Evolutionary conservation across 2,329 filamentous ascomycete species (phyloP).

Genomic region (Sporothrix mexicana): DNA sequence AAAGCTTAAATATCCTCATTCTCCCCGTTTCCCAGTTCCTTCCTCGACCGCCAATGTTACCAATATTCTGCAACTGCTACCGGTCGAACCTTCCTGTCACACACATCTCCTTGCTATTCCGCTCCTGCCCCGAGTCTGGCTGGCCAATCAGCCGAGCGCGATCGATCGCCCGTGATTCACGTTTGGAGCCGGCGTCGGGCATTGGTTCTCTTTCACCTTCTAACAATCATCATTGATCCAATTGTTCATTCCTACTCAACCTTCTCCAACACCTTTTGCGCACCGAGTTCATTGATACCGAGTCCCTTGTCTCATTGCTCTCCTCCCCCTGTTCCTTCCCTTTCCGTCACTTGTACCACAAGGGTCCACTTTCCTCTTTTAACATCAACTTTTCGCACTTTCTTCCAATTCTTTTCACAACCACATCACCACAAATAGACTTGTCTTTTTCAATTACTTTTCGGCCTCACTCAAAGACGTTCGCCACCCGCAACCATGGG

Average conservation of each 20-base stretch:
- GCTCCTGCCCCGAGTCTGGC: constrained; percentile 8
- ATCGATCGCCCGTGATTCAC: constrained; percentile 22
- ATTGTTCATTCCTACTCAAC: background rate
- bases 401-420: background rate
- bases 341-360: background rate
- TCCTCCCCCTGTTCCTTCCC: constrained; percentile 13
- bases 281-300: background rate
- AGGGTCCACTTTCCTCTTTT: background rate
- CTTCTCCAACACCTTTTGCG: background rate
- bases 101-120: constrained; percentile 1
- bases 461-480: background rate
- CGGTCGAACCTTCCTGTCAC: constrained; percentile 13
- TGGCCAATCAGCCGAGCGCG: background rate
- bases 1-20: no score
- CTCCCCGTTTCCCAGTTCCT: background rate
- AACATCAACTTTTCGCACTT: background rate
- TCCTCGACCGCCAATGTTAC: background rate
- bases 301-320: background rate
- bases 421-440: background rate
- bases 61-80: background rate
- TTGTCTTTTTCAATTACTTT: no score
- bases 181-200: background rate
- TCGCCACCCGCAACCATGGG: constrained; percentile 43
- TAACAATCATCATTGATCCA: background rate
- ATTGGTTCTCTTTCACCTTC: background rate